Evolutionary conservation across 257 asterid species (phyloP).

Genomic region (Forsythia viridissima): DNA sequence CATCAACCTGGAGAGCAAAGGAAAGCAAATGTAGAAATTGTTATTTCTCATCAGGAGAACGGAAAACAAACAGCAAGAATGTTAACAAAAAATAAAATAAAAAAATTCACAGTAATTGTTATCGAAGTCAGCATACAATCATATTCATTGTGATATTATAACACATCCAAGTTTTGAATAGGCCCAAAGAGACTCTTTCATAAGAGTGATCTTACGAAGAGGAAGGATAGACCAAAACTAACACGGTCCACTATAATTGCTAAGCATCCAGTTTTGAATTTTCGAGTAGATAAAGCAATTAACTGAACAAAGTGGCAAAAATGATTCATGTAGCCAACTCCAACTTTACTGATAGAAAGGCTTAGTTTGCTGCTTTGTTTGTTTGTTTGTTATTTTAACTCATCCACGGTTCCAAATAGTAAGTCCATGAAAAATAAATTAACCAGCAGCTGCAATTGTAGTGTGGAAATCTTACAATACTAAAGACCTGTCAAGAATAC

Average conservation of each 20-base stretch:
- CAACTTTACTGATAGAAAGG: not conserved
- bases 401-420: slow-evolving; percentile 2
- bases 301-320: not conserved
- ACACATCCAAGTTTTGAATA: not conserved
- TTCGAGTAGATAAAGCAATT: slow-evolving; percentile 2
- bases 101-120: not conserved
- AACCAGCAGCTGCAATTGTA: slow-evolving; percentile 1
- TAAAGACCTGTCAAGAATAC: not conserved
- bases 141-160: not conserved
- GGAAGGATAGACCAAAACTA: not conserved
- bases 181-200: not conserved
- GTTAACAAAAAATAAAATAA: not conserved
- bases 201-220: not conserved
- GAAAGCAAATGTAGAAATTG: slow-evolving; percentile 1
- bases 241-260: not conserved
- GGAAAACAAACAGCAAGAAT: not conserved
- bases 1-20: slow-evolving; percentile 68
- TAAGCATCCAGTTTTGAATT: not conserved
- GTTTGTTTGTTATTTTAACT: not conserved
- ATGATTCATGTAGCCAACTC: not conserved
- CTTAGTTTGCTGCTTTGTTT: not conserved
- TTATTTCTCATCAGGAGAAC: slow-evolving; percentile 2
- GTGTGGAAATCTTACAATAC: not conserved
- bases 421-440: not conserved
- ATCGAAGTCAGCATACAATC: not conserved